phyloP scores from a whole-genome alignment of 225 moss, liverwort and hornwort species.

The Climacium dendroides region DNA sequence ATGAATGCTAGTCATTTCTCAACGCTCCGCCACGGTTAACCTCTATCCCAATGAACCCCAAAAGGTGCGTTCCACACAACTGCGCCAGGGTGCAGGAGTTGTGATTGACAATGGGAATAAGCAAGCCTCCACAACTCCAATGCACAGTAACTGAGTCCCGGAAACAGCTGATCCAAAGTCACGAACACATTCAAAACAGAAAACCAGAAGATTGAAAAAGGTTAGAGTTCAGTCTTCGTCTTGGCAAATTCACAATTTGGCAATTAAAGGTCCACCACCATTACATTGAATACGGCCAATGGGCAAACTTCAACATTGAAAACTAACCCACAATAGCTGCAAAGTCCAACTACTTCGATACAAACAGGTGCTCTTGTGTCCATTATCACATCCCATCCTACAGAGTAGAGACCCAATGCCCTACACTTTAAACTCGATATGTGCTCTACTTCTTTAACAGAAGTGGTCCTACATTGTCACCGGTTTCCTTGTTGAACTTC shows the following conservation, averaged over 20 bases:
- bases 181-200: neutral
- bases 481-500: constrained; percentile 83
- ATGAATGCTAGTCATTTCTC: rapidly evolving
- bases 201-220: neutral
- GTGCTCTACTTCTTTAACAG: constrained; percentile 67
- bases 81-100: neutral
- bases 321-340: neutral
- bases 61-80: neutral
- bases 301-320: neutral
- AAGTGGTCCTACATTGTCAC: constrained; percentile 95
- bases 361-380: neutral
- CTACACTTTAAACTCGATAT: neutral
- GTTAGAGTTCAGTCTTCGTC: neutral
- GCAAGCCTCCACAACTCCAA: neutral
- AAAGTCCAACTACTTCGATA: neutral
- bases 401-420: neutral
- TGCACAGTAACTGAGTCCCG: neutral
- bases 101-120: neutral
- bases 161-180: neutral
- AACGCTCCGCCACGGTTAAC: neutral
- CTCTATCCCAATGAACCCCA: too few relatives aligned
- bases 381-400: neutral
- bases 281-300: neutral
- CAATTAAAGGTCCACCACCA: neutral
- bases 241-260: neutral